Evolutionary conservation across 2,329 filamentous ascomycete species (phyloP).

Genomic region (Diaporthe velutina): DNA sequence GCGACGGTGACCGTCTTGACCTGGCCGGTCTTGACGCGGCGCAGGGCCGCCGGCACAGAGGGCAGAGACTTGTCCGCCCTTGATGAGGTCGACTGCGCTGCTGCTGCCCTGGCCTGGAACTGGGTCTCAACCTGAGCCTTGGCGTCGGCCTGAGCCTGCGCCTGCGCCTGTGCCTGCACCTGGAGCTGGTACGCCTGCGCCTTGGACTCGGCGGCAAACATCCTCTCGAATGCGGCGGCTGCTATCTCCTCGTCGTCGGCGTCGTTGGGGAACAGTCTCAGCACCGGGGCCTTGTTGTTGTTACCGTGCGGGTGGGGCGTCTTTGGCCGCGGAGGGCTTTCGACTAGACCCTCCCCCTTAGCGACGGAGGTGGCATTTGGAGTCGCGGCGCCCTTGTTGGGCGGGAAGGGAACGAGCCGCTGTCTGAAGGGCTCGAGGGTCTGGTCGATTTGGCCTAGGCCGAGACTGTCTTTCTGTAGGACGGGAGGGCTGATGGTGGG

Average conservation of each 20-base stretch:
- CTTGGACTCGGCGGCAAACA: slow-evolving; percentile 38
- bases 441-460: slow-evolving; percentile 8
- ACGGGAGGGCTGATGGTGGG: slow-evolving; percentile 39
- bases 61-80: slow-evolving; percentile 23
- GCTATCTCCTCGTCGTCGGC: slow-evolving; percentile 38
- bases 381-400: slow-evolving; percentile 21
- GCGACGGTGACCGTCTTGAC: slow-evolving; percentile 38
- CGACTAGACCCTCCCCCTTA: background rate
- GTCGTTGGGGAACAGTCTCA: slow-evolving; percentile 37
- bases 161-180: slow-evolving; percentile 12
- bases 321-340: slow-evolving; percentile 28
- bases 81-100: slow-evolving; percentile 1
- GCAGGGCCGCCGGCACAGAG: slow-evolving; percentile 25
- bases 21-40: slow-evolving; percentile 36
- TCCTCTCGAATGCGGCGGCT: slow-evolving; percentile 34
- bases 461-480: slow-evolving; percentile 39
- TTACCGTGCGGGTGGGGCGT: slow-evolving; percentile 19
- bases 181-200: slow-evolving; percentile 31
- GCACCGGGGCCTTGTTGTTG: slow-evolving; percentile 12
- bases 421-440: slow-evolving; percentile 33
- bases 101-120: slow-evolving; percentile 10
- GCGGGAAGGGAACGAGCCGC: slow-evolving; percentile 37
- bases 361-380: slow-evolving; percentile 5
- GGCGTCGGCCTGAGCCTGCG: slow-evolving; percentile 14
- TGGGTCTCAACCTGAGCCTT: slow-evolving; percentile 16